These are phyloP conservation scores for Coemansia sp. DNA, from an alignment of 192 early-diverging fungal genomes.

Conservation along the genomic window DNA sequence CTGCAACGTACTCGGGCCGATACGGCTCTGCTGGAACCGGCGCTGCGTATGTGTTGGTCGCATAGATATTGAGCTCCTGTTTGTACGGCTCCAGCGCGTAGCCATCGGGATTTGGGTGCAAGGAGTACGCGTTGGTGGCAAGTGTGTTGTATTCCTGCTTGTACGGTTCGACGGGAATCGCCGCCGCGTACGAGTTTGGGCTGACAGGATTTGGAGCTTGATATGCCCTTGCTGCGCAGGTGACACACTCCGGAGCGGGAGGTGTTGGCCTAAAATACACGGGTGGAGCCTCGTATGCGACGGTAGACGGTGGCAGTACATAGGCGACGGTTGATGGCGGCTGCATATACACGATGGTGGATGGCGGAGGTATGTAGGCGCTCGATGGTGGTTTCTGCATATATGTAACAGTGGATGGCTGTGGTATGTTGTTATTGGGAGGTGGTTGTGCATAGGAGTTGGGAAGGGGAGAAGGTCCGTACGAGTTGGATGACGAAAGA, in stretches of 20 bases:
- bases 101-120: not conserved
- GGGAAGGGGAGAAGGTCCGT: not conserved
- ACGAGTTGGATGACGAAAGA: not conserved
- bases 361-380: not conserved
- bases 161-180: not conserved
- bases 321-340: not conserved
- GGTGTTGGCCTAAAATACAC: not conserved
- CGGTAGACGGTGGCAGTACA: not conserved
- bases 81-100: not conserved
- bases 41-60: not conserved
- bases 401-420: not conserved
- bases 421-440: not conserved
- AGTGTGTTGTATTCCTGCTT: conserved; percentile 1
- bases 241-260: not conserved
- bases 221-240: not conserved
- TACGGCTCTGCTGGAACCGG: not conserved
- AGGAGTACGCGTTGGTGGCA: not conserved
- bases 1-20: not conserved
- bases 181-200: not conserved
- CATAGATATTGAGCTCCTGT: not conserved
- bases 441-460: not conserved
- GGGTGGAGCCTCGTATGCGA: not conserved
- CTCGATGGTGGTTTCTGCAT: not conserved
- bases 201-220: not conserved
- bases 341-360: not conserved